Evolutionary conservation across 106 monocot genomes (phyloP), one percentile per base, ranked within the genome.

Genomic region (Chionographis japonica): DNA sequence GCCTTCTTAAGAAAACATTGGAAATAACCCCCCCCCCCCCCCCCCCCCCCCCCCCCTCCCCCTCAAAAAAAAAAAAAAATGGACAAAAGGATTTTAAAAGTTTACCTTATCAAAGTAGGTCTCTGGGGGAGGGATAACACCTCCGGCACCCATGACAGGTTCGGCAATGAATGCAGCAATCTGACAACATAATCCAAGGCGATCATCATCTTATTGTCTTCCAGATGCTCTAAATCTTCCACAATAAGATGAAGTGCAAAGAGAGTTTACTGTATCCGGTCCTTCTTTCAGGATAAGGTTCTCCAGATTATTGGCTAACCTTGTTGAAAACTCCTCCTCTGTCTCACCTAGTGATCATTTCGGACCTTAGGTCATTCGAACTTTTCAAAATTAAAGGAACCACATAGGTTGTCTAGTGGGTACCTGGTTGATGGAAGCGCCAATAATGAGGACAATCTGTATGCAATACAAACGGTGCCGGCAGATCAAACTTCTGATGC

Each of bases 121-220:
- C 37, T 84, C 87, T 56, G 97, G 97, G 35, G 97, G 97, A 80
- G 85, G 89, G 61, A 98, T 92, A 57, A 92, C 97, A 68, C 97
- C 97, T 58, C 97, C 97, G 70, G 97, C 97, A 63, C 92, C 97
- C 86, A 98, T 92, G 41, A 98, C 89, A 62, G 97, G 92, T 61
- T 98, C 97, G 67, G 97, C 97, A 68, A 98, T 98, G 68, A 98
- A 98, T 65, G 97, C 97, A 40, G 97, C 97, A 90, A 98, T 98
- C 97, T 98, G 78, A 46, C 27, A 61, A 50, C 56, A 2, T 46
- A 6, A 10, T 10, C 27, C 27, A 27, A 1, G 46, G 0, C 0
- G 46, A 46, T 46, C 9, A 46, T 0, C 46, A 46, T 46, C 46
- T 46, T 46, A 39, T 40, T 8, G 53, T 53, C 12, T 6, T 53